A percentile compares a stretch with the other conserved stretches of the same genome.
phyloP scores from a whole-genome alignment of 1,284 basidiomycete species.

The Irpex sp. region DNA sequence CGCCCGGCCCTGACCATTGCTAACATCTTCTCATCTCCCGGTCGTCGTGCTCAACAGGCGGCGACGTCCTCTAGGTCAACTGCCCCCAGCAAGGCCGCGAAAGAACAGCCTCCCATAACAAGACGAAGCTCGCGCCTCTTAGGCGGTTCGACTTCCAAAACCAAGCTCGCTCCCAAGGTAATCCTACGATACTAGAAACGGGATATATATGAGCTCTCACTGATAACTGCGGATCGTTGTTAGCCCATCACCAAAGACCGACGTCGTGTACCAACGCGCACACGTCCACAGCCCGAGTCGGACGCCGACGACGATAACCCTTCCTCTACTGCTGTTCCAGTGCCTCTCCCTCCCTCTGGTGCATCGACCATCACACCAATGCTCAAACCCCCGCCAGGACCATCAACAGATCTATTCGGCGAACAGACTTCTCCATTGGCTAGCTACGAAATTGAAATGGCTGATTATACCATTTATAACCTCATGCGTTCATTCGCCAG shows the following conservation, averaged over 20 bases:
- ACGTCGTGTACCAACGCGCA: constrained; percentile 47
- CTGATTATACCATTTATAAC: constrained; percentile 81
- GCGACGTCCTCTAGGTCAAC: constrained; percentile 54
- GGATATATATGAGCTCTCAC: background rate
- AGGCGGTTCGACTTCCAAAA: constrained; percentile 41
- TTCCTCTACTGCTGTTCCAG: constrained; percentile 55
- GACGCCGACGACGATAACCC: constrained; percentile 69
- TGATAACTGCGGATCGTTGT: constrained; percentile 8
- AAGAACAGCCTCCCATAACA: constrained; percentile 38
- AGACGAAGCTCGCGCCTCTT: constrained; percentile 69
- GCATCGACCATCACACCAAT: constrained; percentile 36
- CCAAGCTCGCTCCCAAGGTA: constrained; percentile 15
- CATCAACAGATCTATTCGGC: constrained; percentile 16
- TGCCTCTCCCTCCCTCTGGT: constrained; percentile 49
- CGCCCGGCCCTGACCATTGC: constrained; percentile 75
- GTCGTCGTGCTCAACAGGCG: constrained; percentile 65
- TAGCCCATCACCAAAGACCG: constrained; percentile 48
- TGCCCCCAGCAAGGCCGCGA: constrained; percentile 45
- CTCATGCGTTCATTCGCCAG: constrained; percentile 79
- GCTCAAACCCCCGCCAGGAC: background rate
- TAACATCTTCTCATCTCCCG: constrained; percentile 79
- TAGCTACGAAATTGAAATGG: constrained; percentile 59
- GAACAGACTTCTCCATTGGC: background rate
- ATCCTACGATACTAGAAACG: background rate
- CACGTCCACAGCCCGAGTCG: constrained; percentile 61